Percentiles rank a stretch among this genome's conserved stretches.
Evolutionary conservation across 2,329 filamentous ascomycete species (phyloP).

Genomic region (Fusarium nodosum): DNA sequence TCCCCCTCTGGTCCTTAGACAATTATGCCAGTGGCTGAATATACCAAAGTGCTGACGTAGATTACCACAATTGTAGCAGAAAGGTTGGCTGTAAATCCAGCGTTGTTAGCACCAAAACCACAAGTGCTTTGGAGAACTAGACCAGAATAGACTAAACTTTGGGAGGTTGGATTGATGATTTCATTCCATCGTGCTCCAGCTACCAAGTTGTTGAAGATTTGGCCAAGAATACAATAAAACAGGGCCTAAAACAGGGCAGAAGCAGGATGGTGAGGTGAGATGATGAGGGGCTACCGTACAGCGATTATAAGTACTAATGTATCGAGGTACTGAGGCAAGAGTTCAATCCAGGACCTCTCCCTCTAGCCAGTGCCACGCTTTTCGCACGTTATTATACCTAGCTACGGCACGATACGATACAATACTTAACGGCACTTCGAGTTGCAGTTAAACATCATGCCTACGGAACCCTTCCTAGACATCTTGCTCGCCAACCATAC

Average conservation of each 20-base stretch:
- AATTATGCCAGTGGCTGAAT: background rate
- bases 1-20: background rate
- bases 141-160: background rate
- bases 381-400: constrained; percentile 2
- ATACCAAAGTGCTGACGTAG: constrained; percentile 3
- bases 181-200: background rate
- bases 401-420: background rate
- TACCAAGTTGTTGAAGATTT: constrained; percentile 2
- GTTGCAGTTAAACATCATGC: constrained; percentile 29
- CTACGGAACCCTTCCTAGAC: constrained; percentile 59
- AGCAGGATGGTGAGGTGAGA: constrained; percentile 6
- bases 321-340: background rate
- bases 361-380: background rate
- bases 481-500: constrained; percentile 77
- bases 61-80: background rate
- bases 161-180: background rate
- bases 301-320: constrained; percentile 3
- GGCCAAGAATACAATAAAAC: constrained; percentile 35
- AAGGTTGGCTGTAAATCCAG: background rate
- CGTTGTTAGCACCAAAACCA: background rate
- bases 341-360: background rate
- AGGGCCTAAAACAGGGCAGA: constrained; percentile 38
- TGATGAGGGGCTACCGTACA: background rate
- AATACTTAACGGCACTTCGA: background rate
- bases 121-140: background rate